A percentile compares a stretch with the other conserved stretches of the same genome.
These are phyloP conservation scores for Skeletonema costatum DNA, from an alignment of 108 stramenopile species.

Conservation along the genomic window DNA sequence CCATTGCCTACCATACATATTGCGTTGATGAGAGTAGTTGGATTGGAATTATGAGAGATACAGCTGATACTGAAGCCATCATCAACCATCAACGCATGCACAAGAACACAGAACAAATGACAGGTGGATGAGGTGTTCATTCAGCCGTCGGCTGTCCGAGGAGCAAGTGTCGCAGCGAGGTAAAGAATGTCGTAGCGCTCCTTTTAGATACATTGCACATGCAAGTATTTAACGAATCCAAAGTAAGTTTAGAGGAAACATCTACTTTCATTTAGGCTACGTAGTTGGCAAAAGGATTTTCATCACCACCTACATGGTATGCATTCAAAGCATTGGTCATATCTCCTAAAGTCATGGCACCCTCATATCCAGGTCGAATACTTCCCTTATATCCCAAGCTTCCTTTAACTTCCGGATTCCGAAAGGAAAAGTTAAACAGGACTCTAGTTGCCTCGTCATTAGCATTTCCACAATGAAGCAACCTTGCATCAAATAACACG, in stretches of 20 bases:
- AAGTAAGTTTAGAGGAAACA: no score
- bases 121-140: no score
- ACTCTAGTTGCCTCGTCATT: slow-evolving; percentile 49
- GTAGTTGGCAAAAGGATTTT: slow-evolving; percentile 46
- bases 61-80: no score
- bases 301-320: slow-evolving; percentile 25
- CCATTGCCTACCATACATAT: no score
- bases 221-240: no score
- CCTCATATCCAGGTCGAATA: slow-evolving; percentile 54
- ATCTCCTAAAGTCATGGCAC: slow-evolving; percentile 41
- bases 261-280: not conserved
- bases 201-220: no score
- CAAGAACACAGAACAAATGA: no score
- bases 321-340: slow-evolving; percentile 35
- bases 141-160: no score
- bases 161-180: no score
- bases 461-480: slow-evolving; percentile 59
- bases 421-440: slow-evolving; percentile 61
- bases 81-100: no score
- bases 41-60: no score
- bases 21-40: not conserved
- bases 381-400: slow-evolving; percentile 56
- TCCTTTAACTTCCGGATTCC: slow-evolving; percentile 50
- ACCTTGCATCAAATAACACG: slow-evolving; percentile 57
- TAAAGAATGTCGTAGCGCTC: no score